Evolutionary conservation across 805 yeast species (phyloP), one percentile per base, ranked within the genome.

Genomic region (Sugiyamaella mastotermitis): DNA sequence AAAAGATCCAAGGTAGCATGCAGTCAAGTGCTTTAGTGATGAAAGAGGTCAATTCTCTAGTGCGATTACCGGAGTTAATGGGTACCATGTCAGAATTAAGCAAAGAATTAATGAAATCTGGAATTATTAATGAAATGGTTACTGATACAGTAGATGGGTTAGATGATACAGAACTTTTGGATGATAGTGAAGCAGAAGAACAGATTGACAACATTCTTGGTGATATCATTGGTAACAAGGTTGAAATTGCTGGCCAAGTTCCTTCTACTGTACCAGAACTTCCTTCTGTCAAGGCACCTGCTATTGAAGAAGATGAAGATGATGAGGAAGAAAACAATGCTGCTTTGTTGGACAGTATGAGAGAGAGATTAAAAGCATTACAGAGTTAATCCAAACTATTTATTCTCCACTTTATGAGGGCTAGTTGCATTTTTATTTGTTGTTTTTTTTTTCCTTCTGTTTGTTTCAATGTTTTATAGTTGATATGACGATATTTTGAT

Each of bases 41-140:
- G 97, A 76, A 71, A 53, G 96, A 90, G 41, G 92, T 92, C 38
- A 88, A 86, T 56, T 71, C 72, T 31, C 66, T 92, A 52, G 80
- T 88, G 1, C 70, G 71, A 45, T 56, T 92, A 37, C 97, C 97
- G 0, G 87, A 82, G 48, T 62, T 92, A 37, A 77, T 78, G 50
- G 77, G 74, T 8, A 80, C 94, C 0, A 86, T 90, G 83, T 81
- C 81, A 53, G 94, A 82, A 50, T 64, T 92, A 41, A 83, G 90
- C 43, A 80, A 74, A 53, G 99, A 92, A 61, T 69, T 90, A 51
- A 78, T 83, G 76, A 58, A 60, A 52, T 59, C 69, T 3, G 71
- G 71, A 2, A 74, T 92, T 31, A 86, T 92, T 38, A 85, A 84
- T 49, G 98, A 92, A 56, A 92, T 92, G 97, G 80, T 88, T 56